These are phyloP conservation scores for Epithemia pelagica DNA, from an alignment of 108 stramenopile species.

Conservation along the genomic window DNA sequence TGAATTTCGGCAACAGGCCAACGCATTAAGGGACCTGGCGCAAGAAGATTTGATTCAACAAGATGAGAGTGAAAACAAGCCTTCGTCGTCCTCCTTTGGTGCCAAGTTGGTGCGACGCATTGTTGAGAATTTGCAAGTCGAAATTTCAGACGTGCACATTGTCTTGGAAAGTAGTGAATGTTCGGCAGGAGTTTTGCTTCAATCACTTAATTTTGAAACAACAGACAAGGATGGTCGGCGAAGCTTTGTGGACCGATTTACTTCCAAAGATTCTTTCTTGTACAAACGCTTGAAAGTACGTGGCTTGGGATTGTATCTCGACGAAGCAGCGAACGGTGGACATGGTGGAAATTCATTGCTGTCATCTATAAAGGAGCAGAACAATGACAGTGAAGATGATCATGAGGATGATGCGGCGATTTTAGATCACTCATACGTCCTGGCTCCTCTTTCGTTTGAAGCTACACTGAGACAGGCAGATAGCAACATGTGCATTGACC, in stretches of 20 bases:
- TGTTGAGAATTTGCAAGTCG: slow-evolving; percentile 78
- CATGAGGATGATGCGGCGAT: not conserved
- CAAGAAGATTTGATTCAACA: slow-evolving; percentile 13
- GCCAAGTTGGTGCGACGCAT: slow-evolving; percentile 67
- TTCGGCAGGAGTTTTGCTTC: slow-evolving; percentile 54
- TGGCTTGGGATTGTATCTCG: slow-evolving; percentile 71
- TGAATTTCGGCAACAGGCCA: slow-evolving; percentile 41
- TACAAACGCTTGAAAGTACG: slow-evolving; percentile 59
- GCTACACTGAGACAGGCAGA: slow-evolving; percentile 72
- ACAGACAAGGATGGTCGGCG: slow-evolving; percentile 58
- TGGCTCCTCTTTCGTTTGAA: slow-evolving; percentile 69
- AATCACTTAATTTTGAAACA: slow-evolving; percentile 56
- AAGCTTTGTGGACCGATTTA: slow-evolving; percentile 68
- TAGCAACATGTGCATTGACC: slow-evolving; percentile 44
- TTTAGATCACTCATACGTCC: slow-evolving; percentile 37
- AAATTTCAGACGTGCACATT: slow-evolving; percentile 69
- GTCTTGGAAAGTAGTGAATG: slow-evolving; percentile 37
- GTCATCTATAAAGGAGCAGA: slow-evolving; percentile 9
- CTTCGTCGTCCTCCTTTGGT: slow-evolving; percentile 31
- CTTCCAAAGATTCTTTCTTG: slow-evolving; percentile 41
- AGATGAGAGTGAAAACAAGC: slow-evolving; percentile 1
- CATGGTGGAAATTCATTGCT: not conserved
- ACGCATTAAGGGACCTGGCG: slow-evolving; percentile 44
- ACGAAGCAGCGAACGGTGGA: slow-evolving; percentile 22
- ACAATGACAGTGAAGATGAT: not conserved